Evolutionary conservation across 805 yeast species (phyloP), one percentile per base, ranked within the genome.

Genomic region (Sugiyamaella chiloensis): DNA sequence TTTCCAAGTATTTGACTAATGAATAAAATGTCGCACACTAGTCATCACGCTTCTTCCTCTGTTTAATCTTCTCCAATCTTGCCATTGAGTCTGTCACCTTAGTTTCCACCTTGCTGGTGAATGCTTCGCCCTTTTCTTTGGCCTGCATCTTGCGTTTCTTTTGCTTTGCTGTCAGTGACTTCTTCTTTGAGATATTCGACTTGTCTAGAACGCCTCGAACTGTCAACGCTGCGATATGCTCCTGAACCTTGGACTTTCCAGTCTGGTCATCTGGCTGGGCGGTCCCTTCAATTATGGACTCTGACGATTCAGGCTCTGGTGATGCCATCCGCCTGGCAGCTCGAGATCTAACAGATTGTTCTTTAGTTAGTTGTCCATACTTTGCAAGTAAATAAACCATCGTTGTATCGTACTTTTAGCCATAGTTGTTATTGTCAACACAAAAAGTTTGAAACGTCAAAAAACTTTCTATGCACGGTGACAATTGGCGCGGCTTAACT

Each of bases 71-170:
- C 42, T 56, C 53, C 42, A 57, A 63, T 14, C 64, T 46, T 12
- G 50, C 43, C 31, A 54, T 53, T 3, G 69, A 52, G n/a, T 53
- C 52, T 21, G 42, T 53, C 21, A 63, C 53, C 47, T 66, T 66
- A 37, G 56, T 58, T 6, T 48, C 53, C 5, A 66, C 54, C 47
- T 53, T 54, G 14, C 57, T 65, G 41, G 54, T 42, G 21, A 62
- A 21, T 29, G 50, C 44, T 30, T 58, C 60, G 0, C 58, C 59
- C 27, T 48, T 19, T 19, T 46, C 56, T 8, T 39, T 31, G 4
- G 61, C 60, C 2, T 31, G 41, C 9, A 20, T 37, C 23, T 45
- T 31, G 14, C 61, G 50, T 42, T 46, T 40, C 31, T 49, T 40
- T 44, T 56, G 59, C 42, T 57, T 57, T 11, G 52, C 47, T 0